A percentile compares a stretch with the other conserved stretches of the same genome.
phyloP scores from a whole-genome alignment of 441 rosid species.

The Macaranga tanarius region DNA sequence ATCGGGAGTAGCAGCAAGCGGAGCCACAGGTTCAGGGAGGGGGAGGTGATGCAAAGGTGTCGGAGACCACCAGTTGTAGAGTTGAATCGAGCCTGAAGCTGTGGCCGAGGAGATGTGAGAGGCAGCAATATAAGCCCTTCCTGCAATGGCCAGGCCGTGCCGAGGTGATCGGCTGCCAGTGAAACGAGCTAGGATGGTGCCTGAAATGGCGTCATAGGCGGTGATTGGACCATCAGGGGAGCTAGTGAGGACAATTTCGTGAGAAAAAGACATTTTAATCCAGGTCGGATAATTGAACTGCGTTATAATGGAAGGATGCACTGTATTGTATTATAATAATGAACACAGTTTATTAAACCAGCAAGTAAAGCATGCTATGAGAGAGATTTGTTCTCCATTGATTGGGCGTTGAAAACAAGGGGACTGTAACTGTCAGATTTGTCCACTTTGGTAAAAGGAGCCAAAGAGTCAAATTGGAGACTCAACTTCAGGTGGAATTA shows the following conservation, averaged over 20 bases:
- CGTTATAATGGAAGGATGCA: too few relatives aligned
- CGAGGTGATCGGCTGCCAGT: slow-evolving; percentile 44
- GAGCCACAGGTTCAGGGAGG: slow-evolving; percentile 50
- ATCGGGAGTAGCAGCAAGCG: slow-evolving; percentile 37
- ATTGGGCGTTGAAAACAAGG: too few relatives aligned
- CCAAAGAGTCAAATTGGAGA: too few relatives aligned
- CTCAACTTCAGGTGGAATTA: too few relatives aligned
- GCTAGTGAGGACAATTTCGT: slow-evolving; percentile 41
- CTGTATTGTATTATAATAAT: too few relatives aligned
- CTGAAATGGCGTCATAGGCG: slow-evolving; percentile 38
- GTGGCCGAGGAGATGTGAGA: slow-evolving; percentile 43
- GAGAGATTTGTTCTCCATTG: too few relatives aligned
- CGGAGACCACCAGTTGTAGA: slow-evolving; percentile 50
- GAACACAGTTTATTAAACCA: too few relatives aligned
- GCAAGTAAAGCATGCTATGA: too few relatives aligned
- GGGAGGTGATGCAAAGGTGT: slow-evolving; percentile 38
- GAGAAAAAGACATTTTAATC: slow-evolving; percentile 22
- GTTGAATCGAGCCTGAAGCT: slow-evolving; percentile 40
- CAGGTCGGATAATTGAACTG: neutral
- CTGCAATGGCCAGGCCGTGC: slow-evolving; percentile 41
- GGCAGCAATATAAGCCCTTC: slow-evolving; percentile 40
- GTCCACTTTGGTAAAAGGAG: too few relatives aligned
- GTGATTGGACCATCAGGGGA: slow-evolving; percentile 45
- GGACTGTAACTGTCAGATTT: too few relatives aligned
- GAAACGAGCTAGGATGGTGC: slow-evolving; percentile 32